Percentiles rank a stretch among this genome's conserved stretches.
phyloP scores from a whole-genome alignment of 257 asterid genomes.

The Jacaranda mimosifolia region DNA sequence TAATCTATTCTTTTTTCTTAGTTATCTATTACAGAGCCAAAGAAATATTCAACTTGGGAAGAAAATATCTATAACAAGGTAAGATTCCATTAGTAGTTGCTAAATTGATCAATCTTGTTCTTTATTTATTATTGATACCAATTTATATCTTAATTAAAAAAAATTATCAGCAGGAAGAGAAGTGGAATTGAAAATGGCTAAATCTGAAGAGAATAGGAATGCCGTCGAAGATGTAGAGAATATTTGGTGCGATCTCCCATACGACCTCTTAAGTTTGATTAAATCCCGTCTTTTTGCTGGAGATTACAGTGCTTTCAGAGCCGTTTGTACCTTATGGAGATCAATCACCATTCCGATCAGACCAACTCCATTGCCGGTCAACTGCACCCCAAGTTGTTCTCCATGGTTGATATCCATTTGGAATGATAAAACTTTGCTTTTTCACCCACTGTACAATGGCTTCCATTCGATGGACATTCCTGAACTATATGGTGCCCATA shows the following conservation, averaged over 20 bases:
- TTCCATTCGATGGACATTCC: background rate
- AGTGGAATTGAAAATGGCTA: too few relatives aligned
- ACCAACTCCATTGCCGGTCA: background rate
- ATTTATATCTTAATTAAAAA: too few relatives aligned
- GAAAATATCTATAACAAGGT: too few relatives aligned
- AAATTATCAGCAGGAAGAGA: too few relatives aligned
- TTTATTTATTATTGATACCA: too few relatives aligned
- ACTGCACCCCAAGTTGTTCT: background rate
- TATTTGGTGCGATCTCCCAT: background rate
- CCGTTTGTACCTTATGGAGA: background rate
- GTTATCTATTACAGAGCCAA: too few relatives aligned
- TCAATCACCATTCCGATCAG: background rate
- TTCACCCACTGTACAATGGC: background rate
- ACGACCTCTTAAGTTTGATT: background rate
- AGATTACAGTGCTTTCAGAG: background rate
- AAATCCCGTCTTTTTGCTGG: background rate
- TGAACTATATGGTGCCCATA: background rate
- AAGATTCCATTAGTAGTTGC: too few relatives aligned
- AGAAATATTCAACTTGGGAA: too few relatives aligned
- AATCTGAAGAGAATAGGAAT: background rate
- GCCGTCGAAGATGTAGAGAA: background rate
- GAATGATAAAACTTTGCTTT: background rate
- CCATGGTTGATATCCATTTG: background rate
- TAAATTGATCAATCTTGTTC: too few relatives aligned
- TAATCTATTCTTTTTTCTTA: too few relatives aligned